phyloP scores from a whole-genome alignment of 2,329 filamentous ascomycete species.

The Zasmidium citrigriseum region DNA sequence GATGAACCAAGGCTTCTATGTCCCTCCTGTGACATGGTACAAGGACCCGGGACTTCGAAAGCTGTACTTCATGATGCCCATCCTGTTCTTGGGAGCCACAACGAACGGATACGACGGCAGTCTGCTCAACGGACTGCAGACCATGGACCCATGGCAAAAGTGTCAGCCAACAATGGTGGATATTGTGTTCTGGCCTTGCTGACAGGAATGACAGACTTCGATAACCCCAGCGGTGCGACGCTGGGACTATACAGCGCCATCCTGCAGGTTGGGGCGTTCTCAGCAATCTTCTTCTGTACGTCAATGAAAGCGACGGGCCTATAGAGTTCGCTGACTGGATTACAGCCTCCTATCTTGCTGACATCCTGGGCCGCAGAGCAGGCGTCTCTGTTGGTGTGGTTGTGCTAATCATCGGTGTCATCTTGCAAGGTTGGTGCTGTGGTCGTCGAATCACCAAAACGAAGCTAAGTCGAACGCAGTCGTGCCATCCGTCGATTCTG shows the following conservation, averaged over 20 bases:
- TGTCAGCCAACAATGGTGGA: slow-evolving; percentile 30
- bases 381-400: slow-evolving; percentile 51
- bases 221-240: slow-evolving; percentile 33
- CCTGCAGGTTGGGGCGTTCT: slow-evolving; percentile 44
- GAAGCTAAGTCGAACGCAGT: no score
- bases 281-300: background rate
- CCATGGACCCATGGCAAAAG: slow-evolving; percentile 46
- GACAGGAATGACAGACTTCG: slow-evolving; percentile 27
- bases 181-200: background rate
- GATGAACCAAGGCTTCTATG: no score
- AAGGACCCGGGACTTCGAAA: slow-evolving; percentile 32
- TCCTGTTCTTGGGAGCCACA: slow-evolving; percentile 35
- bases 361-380: slow-evolving; percentile 48
- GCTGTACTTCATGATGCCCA: slow-evolving; percentile 35
- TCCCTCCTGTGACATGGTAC: slow-evolving; percentile 37
- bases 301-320: slow-evolving; percentile 36
- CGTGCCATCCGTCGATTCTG: slow-evolving; percentile 38
- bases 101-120: slow-evolving; percentile 54
- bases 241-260: slow-evolving; percentile 50
- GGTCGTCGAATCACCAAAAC: no score
- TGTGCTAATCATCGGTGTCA: slow-evolving; percentile 49
- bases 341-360: slow-evolving; percentile 50
- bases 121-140: slow-evolving; percentile 54
- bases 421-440: slow-evolving; percentile 37
- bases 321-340: slow-evolving; percentile 51